Conservation (phyloP, 345 rosid genomes). For the Populus tremula region DNA sequence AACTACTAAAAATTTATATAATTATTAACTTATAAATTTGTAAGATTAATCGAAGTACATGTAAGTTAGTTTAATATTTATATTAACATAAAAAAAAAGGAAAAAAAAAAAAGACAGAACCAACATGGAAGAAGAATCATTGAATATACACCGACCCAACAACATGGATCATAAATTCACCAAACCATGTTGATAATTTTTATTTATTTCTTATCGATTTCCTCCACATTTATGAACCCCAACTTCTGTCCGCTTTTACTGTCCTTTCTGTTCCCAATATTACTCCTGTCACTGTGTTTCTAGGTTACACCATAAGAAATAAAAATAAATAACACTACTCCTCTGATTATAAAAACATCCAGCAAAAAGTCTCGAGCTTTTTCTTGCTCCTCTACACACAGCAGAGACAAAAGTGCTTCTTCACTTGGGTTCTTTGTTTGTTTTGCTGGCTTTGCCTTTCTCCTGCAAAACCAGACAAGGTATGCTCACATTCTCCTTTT, state of each 20-base stretch:
- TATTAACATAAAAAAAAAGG: too few species aligned
- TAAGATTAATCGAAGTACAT: too few species aligned
- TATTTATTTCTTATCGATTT: constrained; percentile 13
- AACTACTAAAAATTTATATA: too few species aligned
- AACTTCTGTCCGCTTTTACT: constrained; percentile 22
- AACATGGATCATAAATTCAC: constrained; percentile 25
- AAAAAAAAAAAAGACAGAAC: not conserved
- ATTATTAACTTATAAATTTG: too few species aligned
- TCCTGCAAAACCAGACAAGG: constrained; percentile 32
- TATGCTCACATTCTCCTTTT: constrained; percentile 21
- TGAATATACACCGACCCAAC: constrained; percentile 36
- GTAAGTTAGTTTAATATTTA: too few species aligned
- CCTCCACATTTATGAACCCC: constrained; percentile 42
- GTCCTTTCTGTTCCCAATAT: constrained; percentile 11
- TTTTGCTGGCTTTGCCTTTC: constrained; percentile 35
- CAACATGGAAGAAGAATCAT: constrained; percentile 25
- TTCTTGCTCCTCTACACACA: constrained; percentile 4
- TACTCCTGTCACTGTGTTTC: constrained; percentile 1
- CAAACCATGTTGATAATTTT: constrained; percentile 1
- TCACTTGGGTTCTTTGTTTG: constrained; percentile 28
- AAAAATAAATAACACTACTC: not conserved
- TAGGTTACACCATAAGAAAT: not conserved
- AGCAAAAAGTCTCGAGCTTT: constrained; percentile 11
- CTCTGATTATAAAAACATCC: not conserved
- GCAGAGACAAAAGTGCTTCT: constrained; percentile 37